phyloP scores from a whole-genome alignment of 2,329 filamentous ascomycete species.

The Macrophomina pseudophaseolina region DNA sequence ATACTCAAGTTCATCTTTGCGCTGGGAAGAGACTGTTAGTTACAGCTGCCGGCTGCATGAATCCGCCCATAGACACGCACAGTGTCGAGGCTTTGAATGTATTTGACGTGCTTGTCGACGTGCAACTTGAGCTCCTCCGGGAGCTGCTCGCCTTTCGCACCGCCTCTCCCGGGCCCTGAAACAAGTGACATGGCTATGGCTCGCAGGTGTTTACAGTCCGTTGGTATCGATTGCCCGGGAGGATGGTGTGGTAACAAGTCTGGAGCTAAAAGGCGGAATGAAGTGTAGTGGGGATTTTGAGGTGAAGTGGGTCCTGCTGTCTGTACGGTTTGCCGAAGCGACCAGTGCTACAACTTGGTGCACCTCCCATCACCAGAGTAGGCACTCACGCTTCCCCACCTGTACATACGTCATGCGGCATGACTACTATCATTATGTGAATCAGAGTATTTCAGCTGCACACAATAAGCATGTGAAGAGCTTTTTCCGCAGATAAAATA shows the following conservation, averaged over 20 bases:
- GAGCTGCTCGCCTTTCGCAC: conserved; percentile 44
- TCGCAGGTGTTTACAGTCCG: not conserved
- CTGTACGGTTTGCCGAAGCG: conserved; percentile 3
- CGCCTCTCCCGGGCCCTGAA: conserved; percentile 63
- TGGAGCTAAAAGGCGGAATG: not conserved
- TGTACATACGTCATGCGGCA: not conserved
- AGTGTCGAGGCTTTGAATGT: conserved; percentile 90
- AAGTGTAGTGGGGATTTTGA: not conserved
- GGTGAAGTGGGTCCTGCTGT: conserved; percentile 14
- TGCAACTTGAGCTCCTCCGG: conserved; percentile 58
- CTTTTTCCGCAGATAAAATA: not conserved
- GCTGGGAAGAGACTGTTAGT: conserved; percentile 50
- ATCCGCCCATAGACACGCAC: conserved; percentile 54
- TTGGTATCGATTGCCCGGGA: not conserved
- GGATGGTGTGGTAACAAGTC: not conserved
- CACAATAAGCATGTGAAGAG: too few relatives aligned
- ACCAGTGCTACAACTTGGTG: not conserved
- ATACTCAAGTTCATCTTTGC: conserved; percentile 94
- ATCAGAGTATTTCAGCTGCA: too few relatives aligned
- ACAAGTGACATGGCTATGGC: conserved; percentile 60
- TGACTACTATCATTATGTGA: not conserved
- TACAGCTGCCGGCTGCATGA: conserved; percentile 24
- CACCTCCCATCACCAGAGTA: too few relatives aligned
- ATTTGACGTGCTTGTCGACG: conserved; percentile 78
- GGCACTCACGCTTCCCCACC: too few relatives aligned